Evolutionary conservation across 108 stramenopile genomes (phyloP).

Genomic region (Conticribra guillardii): DNA sequence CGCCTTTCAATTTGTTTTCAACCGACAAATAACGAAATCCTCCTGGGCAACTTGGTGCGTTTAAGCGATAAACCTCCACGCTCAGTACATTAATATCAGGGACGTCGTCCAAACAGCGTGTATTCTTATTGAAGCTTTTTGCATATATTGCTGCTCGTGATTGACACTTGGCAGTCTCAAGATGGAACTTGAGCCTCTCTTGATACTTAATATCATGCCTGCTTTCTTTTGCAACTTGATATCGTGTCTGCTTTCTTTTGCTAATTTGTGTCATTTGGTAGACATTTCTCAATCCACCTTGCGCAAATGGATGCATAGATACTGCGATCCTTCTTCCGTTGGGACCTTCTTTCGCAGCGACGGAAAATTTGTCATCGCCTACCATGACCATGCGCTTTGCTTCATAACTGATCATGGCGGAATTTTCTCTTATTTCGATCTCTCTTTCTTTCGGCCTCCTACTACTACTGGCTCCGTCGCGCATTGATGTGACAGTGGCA

Average conservation of each 20-base stretch:
- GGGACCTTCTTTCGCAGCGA: not conserved
- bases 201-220: conserved; percentile 7
- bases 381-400: conserved; percentile 8
- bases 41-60: conserved; percentile 9
- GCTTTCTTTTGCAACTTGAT: conserved; percentile 29
- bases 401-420: conserved; percentile 5
- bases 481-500: conserved; percentile 9
- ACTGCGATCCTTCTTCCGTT: conserved; percentile 5
- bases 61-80: conserved; percentile 7
- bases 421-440: not conserved
- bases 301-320: conserved; percentile 28
- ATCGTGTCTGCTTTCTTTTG: too few species aligned
- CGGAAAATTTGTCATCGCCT: not conserved
- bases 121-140: conserved; percentile 3
- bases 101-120: too few species aligned
- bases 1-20: not conserved
- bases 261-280: conserved; percentile 5
- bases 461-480: not conserved
- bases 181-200: conserved; percentile 12
- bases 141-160: conserved; percentile 7
- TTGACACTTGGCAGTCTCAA: conserved; percentile 15
- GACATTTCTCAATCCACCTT: conserved; percentile 21
- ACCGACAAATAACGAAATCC: conserved; percentile 19
- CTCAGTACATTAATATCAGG: conserved; percentile 6
- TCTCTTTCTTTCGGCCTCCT: not conserved